These are phyloP conservation scores for Fusarium oxysporum DNA, from an alignment of 2,329 filamentous ascomycete genomes.

Conservation along the genomic window DNA sequence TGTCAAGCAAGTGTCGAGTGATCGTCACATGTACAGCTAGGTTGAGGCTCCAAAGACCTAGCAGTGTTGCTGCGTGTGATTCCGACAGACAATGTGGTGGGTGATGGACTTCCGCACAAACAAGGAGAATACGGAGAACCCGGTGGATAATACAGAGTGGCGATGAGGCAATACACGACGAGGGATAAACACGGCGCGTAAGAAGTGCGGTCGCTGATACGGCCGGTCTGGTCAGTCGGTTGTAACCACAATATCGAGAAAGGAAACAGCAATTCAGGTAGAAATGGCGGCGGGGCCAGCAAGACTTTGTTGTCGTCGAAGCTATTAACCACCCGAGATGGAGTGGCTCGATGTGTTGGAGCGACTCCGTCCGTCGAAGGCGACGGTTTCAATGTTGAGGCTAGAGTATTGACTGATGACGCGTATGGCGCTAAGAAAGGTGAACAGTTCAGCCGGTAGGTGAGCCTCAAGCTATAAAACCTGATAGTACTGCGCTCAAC, in stretches of 20 bases:
- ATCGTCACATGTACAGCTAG: conserved; percentile 35
- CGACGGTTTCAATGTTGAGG: background rate
- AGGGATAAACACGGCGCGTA: conserved; percentile 36
- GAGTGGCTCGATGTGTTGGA: conserved; percentile 1
- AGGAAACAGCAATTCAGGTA: conserved; percentile 2
- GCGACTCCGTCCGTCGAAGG: background rate
- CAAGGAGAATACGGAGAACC: conserved; percentile 8
- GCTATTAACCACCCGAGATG: background rate
- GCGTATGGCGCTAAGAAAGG: conserved; percentile 11
- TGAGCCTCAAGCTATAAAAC: background rate
- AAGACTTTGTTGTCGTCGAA: conserved; percentile 8
- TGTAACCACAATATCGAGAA: conserved; percentile 22
- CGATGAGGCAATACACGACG: conserved; percentile 23
- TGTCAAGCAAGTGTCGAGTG: conserved; percentile 29
- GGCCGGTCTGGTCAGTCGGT: conserved; percentile 37
- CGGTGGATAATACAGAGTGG: conserved; percentile 18
- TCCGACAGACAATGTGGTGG: conserved; percentile 24
- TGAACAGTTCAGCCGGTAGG: background rate
- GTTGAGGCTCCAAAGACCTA: conserved; percentile 33
- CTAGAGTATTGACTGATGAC: conserved; percentile 16
- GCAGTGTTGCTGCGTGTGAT: conserved; percentile 22
- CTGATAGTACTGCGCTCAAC: background rate
- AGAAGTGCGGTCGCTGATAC: conserved; percentile 37
- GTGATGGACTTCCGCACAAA: conserved; percentile 21
- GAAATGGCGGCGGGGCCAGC: conserved; percentile 6